Base-by-base conservation (phyloP, 106 monocot genomes). In the Apostasia ramifera region DNA sequence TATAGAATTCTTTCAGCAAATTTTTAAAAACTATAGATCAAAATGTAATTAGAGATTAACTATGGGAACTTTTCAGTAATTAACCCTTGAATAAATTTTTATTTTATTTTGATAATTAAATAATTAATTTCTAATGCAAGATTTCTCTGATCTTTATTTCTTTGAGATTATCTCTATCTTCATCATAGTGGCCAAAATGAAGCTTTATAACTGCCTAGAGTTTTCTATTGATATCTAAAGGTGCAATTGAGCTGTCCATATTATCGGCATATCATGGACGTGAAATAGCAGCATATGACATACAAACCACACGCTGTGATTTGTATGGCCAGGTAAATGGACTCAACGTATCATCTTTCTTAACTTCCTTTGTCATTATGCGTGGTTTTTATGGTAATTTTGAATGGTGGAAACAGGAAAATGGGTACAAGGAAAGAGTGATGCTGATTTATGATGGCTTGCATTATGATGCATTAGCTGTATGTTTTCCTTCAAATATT, bases 221-320 rank as follows among this genome's bases (percentile, higher is more conserved):
- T 50, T 50, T 50, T 50, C 50, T 8, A 50, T 50, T 50, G 8
- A 8, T 26, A 26, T 42, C 41, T 47, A 55, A 45, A 98, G 93
- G 98, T 65, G 98, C 98, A 13, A 98, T 98, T 68, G 93, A 98
- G 70, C 85, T 98, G 61, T 80, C 93, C 14, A 93, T 98, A 77
- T 56, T 98, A 69, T 82, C 98, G 42, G 79, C 87, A 68, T 90
- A 85, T 82, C 93, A 93, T 83, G 79, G 76, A 9, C 93, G 87
- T 78, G 98, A 98, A 85, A 93, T 98, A 70, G 98, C 93, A 43
- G 98, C 93, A 61, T 98, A 90, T 85, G 98, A 98, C 72, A 90
- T 93, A 47, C 98, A 93, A 82, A 98, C 90, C 3, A 71, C 76
- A 13, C 90, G 98, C 3, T 98, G 98, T 69, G 98, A 98, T 83